Evolutionary conservation across 768 basidiomycete genomes (phyloP).

Genomic region (Lactarius pseudohatsudake): DNA sequence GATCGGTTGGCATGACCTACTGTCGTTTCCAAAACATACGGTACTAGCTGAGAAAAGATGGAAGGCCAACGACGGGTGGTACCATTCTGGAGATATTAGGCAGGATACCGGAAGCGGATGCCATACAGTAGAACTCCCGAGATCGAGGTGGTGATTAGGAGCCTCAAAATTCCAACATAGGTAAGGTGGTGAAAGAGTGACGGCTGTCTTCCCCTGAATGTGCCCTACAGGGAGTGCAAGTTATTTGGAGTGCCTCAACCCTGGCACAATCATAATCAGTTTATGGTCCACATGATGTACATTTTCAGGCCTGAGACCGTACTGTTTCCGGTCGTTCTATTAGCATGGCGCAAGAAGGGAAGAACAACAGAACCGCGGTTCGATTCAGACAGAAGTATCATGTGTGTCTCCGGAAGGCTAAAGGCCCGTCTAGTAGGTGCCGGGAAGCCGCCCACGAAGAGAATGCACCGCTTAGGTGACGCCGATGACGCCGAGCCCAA

Average conservation of each 20-base stretch:
- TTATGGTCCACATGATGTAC: neutral
- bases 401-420: conserved; percentile 10
- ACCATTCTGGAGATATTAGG: neutral
- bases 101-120: neutral
- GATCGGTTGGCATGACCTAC: neutral
- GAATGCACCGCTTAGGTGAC: neutral
- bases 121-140: neutral
- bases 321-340: neutral
- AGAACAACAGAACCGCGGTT: neutral
- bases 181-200: neutral
- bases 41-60: neutral
- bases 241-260: neutral
- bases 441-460: conserved; percentile 4
- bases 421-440: neutral
- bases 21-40: conserved; percentile 2
- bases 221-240: neutral
- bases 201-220: neutral
- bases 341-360: neutral
- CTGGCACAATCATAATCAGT: neutral
- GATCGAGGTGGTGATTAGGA: conserved; percentile 15
- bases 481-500: neutral
- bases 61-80: neutral
- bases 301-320: neutral
- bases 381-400: neutral
- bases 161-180: conserved; percentile 6